Evolutionary conservation across 768 basidiomycete species (phyloP), one percentile per base, ranked within the genome.

Genomic region (Peribolospora kevripleyi): DNA sequence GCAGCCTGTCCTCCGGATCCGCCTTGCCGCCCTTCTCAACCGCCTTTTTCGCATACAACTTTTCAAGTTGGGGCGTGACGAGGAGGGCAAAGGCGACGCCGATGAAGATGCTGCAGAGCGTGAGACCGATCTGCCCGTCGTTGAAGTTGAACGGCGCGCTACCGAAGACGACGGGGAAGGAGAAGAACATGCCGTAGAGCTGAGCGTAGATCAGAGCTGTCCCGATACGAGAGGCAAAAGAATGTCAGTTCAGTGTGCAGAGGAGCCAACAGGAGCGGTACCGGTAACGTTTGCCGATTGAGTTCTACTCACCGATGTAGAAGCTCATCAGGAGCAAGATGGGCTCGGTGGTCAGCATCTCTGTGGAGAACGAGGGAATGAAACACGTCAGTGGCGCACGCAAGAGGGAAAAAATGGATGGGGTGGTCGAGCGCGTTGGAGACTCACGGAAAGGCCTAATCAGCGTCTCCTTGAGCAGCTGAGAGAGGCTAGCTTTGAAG

Each of bases 111-210:
- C 57, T 55, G 48, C 59, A 58, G 54, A 63, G 60, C 7, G 56
- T 61, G 9, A 63, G 50, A 45, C 62, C 62, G 46, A 53, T 57
- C 46, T 59, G 61, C 38, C 59, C 58, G 48, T 60, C 60, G 53
- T 56, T 54, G 56, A 55, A 62, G n/a, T 57, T 57, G 45, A 61
- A 62, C 43, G 57, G 56, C 38, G 59, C 60, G 41, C 58, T 56
- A 25, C 25, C 25, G 50, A 61, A 63, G 42, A 63, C 61, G 48
- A 61, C 59, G 10, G 62, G 62, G 56, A 61, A 60, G 42, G 60
- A 54, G 61, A 61, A 59, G 47, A 54, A 55, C 48, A 55, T 50
- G 42, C 42, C 52, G 52, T 52, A 52, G 6, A 52, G 52, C 52
- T 52, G 52, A 6, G 42, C 25, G 25, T 25, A 25, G 25, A 25